A percentile compares a stretch with the other conserved stretches of the same genome.
phyloP scores from a whole-genome alignment of 169 alveolate species.

The Plasmodium ovale region DNA sequence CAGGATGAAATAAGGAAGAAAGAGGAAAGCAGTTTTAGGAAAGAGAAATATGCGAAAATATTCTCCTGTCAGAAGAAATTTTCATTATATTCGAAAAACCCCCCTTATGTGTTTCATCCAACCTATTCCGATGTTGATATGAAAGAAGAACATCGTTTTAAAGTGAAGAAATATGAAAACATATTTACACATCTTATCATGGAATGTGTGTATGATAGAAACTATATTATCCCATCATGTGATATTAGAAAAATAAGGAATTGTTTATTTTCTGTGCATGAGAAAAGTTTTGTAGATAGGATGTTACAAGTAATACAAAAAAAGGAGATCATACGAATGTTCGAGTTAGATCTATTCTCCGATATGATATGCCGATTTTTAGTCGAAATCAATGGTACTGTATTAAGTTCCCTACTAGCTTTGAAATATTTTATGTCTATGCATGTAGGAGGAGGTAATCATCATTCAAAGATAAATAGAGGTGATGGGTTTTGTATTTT shows the following conservation, averaged over 20 bases:
- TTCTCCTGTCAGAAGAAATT: constrained; percentile 12
- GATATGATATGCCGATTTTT: constrained; percentile 26
- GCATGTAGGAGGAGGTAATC: constrained; percentile 77
- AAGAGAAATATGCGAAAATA: not conserved
- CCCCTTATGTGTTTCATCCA: constrained; percentile 65
- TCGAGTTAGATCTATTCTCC: constrained; percentile 14
- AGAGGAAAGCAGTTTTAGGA: not conserved
- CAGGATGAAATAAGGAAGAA: constrained; percentile 21
- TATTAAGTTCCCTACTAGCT: constrained; percentile 28
- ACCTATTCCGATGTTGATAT: constrained; percentile 29
- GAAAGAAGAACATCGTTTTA: constrained; percentile 34
- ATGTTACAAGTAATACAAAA: constrained; percentile 32
- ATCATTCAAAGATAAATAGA: constrained; percentile 62
- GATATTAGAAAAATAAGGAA: constrained; percentile 4
- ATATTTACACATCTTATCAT: constrained; percentile 29
- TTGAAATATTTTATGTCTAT: constrained; percentile 39
- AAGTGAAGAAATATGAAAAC: constrained; percentile 48
- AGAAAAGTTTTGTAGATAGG: not conserved
- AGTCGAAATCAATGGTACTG: constrained; percentile 51
- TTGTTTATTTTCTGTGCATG: constrained; percentile 17
- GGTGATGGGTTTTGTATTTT: constrained; percentile 77
- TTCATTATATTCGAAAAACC: constrained; percentile 23
- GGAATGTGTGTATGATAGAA: constrained; percentile 21
- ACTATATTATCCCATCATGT: constrained; percentile 27
- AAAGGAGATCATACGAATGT: constrained; percentile 21